These are phyloP conservation scores for Apophysomyces elegans DNA, from an alignment of 371 early-diverging fungal species.

Conservation along the genomic window DNA sequence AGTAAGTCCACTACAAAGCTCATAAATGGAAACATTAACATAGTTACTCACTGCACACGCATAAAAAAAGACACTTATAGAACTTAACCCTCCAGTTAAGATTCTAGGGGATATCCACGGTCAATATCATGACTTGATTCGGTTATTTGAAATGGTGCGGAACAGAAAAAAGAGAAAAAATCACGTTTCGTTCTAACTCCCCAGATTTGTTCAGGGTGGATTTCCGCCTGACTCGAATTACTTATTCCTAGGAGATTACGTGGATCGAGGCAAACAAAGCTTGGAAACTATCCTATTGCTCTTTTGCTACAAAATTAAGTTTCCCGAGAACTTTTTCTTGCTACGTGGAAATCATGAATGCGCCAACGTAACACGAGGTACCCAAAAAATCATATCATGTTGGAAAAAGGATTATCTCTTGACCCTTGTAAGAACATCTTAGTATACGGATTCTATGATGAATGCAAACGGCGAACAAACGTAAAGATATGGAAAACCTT, in stretches of 20 bases:
- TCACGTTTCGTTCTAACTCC: background rate
- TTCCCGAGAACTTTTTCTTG: conserved; percentile 93
- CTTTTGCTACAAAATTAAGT: conserved; percentile 95
- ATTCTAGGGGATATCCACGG: conserved; percentile 95
- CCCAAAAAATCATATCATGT: conserved; percentile 15
- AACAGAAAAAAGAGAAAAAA: background rate
- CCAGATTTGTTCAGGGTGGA: conserved; percentile 59
- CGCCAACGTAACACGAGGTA: conserved; percentile 89
- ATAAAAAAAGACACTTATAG: conserved; percentile 68
- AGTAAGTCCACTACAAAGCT: conserved; percentile 14
- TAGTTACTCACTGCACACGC: background rate
- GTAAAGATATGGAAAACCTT: conserved; percentile 95
- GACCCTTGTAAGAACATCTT: background rate
- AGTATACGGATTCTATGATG: conserved; percentile 99
- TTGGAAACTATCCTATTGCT: conserved; percentile 95
- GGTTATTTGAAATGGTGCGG: conserved; percentile 76
- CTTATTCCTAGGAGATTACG: conserved; percentile 96
- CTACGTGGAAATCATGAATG: conserved; percentile 98
- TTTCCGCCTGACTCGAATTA: conserved; percentile 91
- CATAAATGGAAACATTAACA: background rate
- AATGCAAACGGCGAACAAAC: conserved; percentile 95
- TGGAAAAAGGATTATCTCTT: background rate
- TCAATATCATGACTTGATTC: conserved; percentile 87
- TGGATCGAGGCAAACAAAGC: conserved; percentile 95
- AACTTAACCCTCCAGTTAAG: conserved; percentile 92